These are phyloP conservation scores for Teratosphaeria destructans DNA, from an alignment of 2,329 filamentous ascomycete genomes.

Conservation along the genomic window DNA sequence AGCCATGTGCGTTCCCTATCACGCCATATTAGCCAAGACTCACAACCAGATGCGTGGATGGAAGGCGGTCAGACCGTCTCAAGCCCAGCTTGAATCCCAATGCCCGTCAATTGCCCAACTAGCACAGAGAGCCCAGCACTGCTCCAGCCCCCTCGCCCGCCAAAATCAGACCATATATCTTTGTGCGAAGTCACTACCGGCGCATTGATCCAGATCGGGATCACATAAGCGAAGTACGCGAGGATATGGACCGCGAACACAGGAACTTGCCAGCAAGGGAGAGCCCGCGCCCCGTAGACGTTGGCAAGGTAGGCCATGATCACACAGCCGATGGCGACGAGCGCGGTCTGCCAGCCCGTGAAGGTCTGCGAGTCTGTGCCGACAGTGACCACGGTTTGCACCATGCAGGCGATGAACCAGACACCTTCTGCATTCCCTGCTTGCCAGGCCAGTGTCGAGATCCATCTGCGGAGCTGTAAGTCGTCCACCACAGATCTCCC, in stretches of 20 bases:
- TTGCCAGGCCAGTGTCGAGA: neutral
- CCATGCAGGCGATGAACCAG: neutral
- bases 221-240: slow-evolving; percentile 3
- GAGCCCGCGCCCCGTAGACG: neutral
- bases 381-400: neutral
- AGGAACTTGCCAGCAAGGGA: slow-evolving; percentile 4
- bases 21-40: neutral
- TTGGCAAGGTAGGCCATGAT: neutral
- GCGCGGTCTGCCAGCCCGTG: neutral
- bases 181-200: neutral
- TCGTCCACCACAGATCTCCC: neutral
- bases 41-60: neutral
- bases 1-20: slow-evolving; percentile 27
- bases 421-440: neutral
- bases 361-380: neutral
- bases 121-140: slow-evolving; percentile 22
- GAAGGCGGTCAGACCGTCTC: slow-evolving; percentile 24
- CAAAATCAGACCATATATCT: slow-evolving; percentile 3
- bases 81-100: slow-evolving; percentile 15
- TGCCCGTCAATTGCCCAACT: slow-evolving; percentile 30
- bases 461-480: neutral
- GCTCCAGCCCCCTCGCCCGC: neutral
- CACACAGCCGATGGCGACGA: neutral
- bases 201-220: slow-evolving; percentile 6
- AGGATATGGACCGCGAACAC: slow-evolving; percentile 3